Evolutionary conservation across 2,329 filamentous ascomycete genomes (phyloP).

Genomic region (Byssoonygena ceratinophila): DNA sequence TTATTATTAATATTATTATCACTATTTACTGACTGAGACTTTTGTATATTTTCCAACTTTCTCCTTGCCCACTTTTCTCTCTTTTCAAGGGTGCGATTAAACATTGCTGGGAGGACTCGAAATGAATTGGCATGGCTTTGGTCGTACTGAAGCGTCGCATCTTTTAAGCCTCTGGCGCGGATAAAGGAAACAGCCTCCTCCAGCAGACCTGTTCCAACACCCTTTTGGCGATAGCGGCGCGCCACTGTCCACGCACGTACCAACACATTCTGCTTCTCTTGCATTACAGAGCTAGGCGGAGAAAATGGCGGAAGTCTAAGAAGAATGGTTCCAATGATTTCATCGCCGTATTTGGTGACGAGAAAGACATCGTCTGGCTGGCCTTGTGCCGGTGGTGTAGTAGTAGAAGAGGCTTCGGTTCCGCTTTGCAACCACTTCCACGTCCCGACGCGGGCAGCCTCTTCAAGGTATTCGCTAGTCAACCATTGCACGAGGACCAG

Average conservation of each 20-base stretch:
- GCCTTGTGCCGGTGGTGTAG: constrained; percentile 20
- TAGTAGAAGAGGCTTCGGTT: constrained; percentile 22
- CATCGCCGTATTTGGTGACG: constrained; percentile 52
- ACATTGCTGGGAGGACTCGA: constrained; percentile 51
- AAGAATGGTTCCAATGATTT: constrained; percentile 61
- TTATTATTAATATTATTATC: neutral
- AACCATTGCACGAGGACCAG: constrained; percentile 50
- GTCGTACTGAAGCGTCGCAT: constrained; percentile 52
- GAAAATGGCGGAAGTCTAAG: constrained; percentile 31
- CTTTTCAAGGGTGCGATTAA: constrained; percentile 51
- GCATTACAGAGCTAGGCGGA: constrained; percentile 9
- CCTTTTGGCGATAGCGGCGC: constrained; percentile 56
- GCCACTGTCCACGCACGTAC: constrained; percentile 76
- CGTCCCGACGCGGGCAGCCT: constrained; percentile 50
- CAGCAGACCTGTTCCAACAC: constrained; percentile 61
- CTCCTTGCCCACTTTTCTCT: constrained; percentile 47
- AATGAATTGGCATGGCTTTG: constrained; percentile 64
- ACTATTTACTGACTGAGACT: too few relatives aligned
- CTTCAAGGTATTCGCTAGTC: constrained; percentile 52
- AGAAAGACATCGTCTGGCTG: constrained; percentile 50
- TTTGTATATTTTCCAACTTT: constrained; percentile 24
- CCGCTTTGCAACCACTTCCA: constrained; percentile 50
- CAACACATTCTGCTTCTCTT: constrained; percentile 33
- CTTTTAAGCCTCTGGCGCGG: constrained; percentile 56
- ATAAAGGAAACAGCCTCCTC: constrained; percentile 60